phyloP scores from a whole-genome alignment of 345 rosid species.

The Pseudoturritis turrita region DNA sequence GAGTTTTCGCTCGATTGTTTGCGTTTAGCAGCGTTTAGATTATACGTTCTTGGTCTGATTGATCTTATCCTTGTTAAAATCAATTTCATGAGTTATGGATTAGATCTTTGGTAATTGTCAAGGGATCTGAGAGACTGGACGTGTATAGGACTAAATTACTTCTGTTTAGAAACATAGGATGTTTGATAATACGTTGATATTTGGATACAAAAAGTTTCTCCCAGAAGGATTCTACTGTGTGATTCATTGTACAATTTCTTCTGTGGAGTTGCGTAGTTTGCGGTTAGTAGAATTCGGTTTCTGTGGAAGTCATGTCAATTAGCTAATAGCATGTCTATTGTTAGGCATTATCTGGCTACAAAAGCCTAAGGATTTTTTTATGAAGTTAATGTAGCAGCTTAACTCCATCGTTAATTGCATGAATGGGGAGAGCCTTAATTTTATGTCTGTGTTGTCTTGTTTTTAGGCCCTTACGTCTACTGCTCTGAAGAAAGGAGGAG shows the following conservation, averaged over 20 bases:
- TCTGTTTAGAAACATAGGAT: neutral
- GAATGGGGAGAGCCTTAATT: neutral
- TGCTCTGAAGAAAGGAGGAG: conserved; percentile 71
- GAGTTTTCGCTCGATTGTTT: neutral
- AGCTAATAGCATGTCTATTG: neutral
- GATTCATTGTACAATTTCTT: neutral
- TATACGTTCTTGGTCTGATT: neutral
- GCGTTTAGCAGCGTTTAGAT: neutral
- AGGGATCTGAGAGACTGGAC: neutral
- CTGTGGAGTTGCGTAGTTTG: neutral
- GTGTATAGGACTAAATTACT: neutral
- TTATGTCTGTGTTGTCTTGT: neutral
- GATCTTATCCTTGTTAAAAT: neutral
- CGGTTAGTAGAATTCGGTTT: neutral
- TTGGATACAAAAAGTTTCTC: neutral
- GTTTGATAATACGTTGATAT: neutral
- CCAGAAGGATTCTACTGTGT: neutral
- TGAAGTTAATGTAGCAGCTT: neutral
- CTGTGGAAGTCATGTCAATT: neutral
- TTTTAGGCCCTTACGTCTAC: conserved; percentile 79
- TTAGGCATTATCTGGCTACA: neutral
- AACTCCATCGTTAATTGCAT: neutral
- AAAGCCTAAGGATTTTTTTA: neutral
- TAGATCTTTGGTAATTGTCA: neutral
- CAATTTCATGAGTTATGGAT: neutral